Evolutionary conservation across 1,139 yeast genomes (phyloP), one percentile per base, ranked within the genome.

Genomic region (Geotrichum restrictum): DNA sequence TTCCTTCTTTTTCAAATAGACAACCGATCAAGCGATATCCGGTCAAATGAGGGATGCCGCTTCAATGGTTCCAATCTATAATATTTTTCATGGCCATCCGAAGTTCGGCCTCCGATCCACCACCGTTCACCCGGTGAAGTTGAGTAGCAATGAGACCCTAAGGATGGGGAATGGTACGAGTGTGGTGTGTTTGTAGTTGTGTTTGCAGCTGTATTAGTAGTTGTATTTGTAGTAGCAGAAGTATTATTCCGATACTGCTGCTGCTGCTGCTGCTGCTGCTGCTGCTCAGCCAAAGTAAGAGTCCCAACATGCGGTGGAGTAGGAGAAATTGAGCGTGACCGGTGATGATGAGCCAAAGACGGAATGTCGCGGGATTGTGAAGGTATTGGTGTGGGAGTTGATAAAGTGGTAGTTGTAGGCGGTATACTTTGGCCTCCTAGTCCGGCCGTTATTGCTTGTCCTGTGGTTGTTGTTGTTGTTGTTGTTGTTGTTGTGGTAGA

Each of bases 31-130:
- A 65, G 51, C 8, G 67, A 64, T 13, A 64, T 58, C 24, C 66
- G 59, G 51, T 65, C 69, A 48, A 64, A 59, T 2, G 67, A 64
- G 11, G 53, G 58, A 38, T 61, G 61, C 18, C 68, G 56, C n/a
- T 45, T 48, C 54, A 61, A 40, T 6, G 68, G 67, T 41, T 63
- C 63, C 14, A 64, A 54, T 18, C 67, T 59, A 50, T 65, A 66
- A 45, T 62, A 66, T 40, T 59, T 53, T 53, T 65, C 69, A 37
- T 59, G 59, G 16, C 69, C 69, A 48, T 65, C 69, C 18, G 65
- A 53, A 2, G 68, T 57, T 24, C 63, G 53, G 5, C 68, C 68
- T 3, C 69, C 69, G 31, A 66, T 64, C 69, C 69, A 65, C 68
- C 68, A 64, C 49, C 64, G 63, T 43, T 62, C 65, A 42, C 50